phyloP scores from a whole-genome alignment of 1,139 yeast genomes.

The Yamadazyma conglobata region DNA sequence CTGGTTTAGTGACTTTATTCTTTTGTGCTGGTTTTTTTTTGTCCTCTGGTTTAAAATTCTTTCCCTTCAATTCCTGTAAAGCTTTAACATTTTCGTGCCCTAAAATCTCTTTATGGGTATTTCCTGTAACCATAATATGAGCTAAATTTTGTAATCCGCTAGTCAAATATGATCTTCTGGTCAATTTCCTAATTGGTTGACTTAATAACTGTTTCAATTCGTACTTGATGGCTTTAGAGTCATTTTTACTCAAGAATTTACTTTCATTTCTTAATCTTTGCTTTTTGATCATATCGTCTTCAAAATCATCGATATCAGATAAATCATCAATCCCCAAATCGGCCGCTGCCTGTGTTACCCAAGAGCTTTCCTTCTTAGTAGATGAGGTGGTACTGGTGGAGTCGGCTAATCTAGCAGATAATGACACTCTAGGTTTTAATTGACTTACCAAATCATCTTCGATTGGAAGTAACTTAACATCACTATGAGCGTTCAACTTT shows the following conservation, averaged over 20 bases:
- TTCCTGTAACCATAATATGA: slow-evolving; percentile 71
- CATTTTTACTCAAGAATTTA: slow-evolving; percentile 50
- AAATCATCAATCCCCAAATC: slow-evolving; percentile 81
- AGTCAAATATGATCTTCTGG: slow-evolving; percentile 74
- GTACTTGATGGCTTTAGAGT: slow-evolving; percentile 45
- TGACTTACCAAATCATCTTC: slow-evolving; percentile 73
- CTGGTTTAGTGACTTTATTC: slow-evolving; percentile 5
- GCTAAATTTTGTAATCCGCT: slow-evolving; percentile 85
- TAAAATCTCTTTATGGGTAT: slow-evolving; percentile 63
- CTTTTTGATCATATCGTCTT: slow-evolving; percentile 64
- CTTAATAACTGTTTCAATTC: slow-evolving; percentile 57
- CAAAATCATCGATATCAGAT: slow-evolving; percentile 54
- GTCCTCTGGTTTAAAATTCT: slow-evolving; percentile 13
- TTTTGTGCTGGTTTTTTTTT: slow-evolving; percentile 12
- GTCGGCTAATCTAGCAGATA: slow-evolving; percentile 77
- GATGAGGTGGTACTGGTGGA: slow-evolving; percentile 58
- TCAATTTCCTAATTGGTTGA: slow-evolving; percentile 63
- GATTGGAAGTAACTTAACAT: slow-evolving; percentile 70
- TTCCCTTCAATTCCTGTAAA: slow-evolving; percentile 54
- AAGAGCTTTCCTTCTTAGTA: slow-evolving; percentile 65
- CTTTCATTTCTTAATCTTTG: slow-evolving; percentile 59
- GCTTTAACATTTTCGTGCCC: slow-evolving; percentile 74
- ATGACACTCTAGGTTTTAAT: slow-evolving; percentile 60
- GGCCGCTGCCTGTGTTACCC: slow-evolving; percentile 90
- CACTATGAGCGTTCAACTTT: slow-evolving; percentile 40